Conservation (phyloP, 2,329 filamentous ascomycete genomes). For the Chaetoscypha palmicola region DNA sequence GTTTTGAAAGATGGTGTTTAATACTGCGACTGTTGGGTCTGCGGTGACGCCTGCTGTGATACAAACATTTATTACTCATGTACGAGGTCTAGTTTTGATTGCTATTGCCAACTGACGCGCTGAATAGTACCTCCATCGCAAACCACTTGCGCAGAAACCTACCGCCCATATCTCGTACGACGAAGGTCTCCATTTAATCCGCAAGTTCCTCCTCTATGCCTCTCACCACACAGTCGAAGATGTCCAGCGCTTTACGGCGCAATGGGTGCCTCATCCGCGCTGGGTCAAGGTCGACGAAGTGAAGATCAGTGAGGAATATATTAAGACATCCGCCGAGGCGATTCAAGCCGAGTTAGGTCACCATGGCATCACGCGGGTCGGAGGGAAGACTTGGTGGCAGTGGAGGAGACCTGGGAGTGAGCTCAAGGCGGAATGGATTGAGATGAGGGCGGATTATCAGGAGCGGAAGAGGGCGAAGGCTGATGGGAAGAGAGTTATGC, state of each 20-base stretch:
- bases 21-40: conserved; percentile 72
- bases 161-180: conserved; percentile 91
- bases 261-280: conserved; percentile 82
- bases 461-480: conserved; percentile 58
- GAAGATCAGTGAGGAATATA: conserved; percentile 54
- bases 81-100: conserved; percentile 37
- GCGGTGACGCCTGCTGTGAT: conserved; percentile 85
- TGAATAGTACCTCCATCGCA: conserved; percentile 73
- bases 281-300: conserved; percentile 78
- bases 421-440: conserved; percentile 86
- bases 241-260: conserved; percentile 80
- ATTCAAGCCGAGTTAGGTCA: conserved; percentile 70
- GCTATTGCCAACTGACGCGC: conserved; percentile 5
- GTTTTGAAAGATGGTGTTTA: conserved; percentile 47
- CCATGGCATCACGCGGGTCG: conserved; percentile 66
- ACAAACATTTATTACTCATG: conserved; percentile 80
- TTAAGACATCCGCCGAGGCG: conserved; percentile 58
- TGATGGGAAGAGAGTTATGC: conserved; percentile 68
- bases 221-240: conserved; percentile 91
- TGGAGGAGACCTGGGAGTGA: conserved; percentile 64
- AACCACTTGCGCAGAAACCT: conserved; percentile 67
- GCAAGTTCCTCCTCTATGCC: conserved; percentile 76
- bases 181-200: conserved; percentile 81
- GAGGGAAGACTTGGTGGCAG: conserved; percentile 83
- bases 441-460: conserved; percentile 79